Percentiles rank a stretch among this genome's conserved stretches.
phyloP scores from a whole-genome alignment of 495 filamentous ascomycete genomes.

The Podospora sp. region DNA sequence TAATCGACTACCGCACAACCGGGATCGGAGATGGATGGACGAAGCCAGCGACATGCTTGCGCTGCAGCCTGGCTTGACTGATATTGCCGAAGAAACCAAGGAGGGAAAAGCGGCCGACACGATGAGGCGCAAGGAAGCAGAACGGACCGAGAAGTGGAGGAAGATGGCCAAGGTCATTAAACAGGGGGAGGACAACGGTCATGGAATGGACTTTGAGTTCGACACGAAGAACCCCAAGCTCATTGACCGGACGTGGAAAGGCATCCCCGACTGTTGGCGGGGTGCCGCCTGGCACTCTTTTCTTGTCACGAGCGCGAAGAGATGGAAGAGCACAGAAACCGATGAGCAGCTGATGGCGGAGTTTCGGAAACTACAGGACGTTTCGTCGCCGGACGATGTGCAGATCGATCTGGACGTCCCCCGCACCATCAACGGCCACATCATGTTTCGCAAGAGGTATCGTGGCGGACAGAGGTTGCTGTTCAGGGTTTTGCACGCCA shows the following conservation, averaged over 20 bases:
- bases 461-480: slow-evolving; percentile 87
- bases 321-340: slow-evolving; percentile 56
- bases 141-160: slow-evolving; percentile 90
- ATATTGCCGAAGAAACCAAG: slow-evolving; percentile 62
- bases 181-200: slow-evolving; percentile 52
- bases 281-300: slow-evolving; percentile 95
- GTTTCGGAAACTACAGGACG: slow-evolving; percentile 68
- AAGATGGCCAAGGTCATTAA: slow-evolving; percentile 84
- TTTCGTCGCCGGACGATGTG: slow-evolving; percentile 84
- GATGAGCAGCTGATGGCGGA: slow-evolving; percentile 72
- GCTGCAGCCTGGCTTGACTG: slow-evolving; percentile 65
- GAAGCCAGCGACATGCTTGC: slow-evolving; percentile 92
- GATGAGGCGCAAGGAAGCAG: slow-evolving; percentile 76
- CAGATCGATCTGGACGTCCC: slow-evolving; percentile 98
- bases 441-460: slow-evolving; percentile 96
- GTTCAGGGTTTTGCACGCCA: slow-evolving; percentile 88
- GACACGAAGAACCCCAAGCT: slow-evolving; percentile 82
- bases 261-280: slow-evolving; percentile 95
- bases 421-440: slow-evolving; percentile 90
- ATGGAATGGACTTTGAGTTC: slow-evolving; percentile 89
- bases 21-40: slow-evolving; percentile 72
- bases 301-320: slow-evolving; percentile 77
- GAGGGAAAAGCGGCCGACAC: slow-evolving; percentile 58
- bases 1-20: slow-evolving; percentile 76
- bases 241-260: slow-evolving; percentile 93